Evolutionary conservation across 2,329 filamentous ascomycete species (phyloP).

Genomic region (Chaetomiaceae sp.): DNA sequence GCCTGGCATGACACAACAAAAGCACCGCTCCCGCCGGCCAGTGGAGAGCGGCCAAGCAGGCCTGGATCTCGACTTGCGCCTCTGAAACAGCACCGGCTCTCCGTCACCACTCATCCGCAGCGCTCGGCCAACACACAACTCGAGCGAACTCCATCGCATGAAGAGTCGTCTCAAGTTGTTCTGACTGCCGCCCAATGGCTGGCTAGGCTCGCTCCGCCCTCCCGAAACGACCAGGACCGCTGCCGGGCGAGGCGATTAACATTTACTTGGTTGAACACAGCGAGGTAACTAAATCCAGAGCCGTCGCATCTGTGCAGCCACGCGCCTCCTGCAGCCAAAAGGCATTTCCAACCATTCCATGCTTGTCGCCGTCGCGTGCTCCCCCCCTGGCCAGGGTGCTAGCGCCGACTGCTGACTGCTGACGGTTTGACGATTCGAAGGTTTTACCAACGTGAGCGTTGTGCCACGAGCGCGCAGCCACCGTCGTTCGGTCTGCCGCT

Average conservation of each 20-base stretch:
- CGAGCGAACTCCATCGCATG: background rate
- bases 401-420: background rate
- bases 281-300: background rate
- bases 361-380: background rate
- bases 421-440: background rate
- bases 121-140: slow-evolving; percentile 11
- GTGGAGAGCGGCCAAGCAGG: background rate
- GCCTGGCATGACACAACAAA: background rate
- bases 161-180: background rate
- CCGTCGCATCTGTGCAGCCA: background rate
- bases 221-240: slow-evolving; percentile 17
- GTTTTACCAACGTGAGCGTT: slow-evolving; percentile 6
- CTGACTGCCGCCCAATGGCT: slow-evolving; percentile 14
- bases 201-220: background rate
- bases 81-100: slow-evolving; percentile 15
- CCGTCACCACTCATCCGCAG: background rate
- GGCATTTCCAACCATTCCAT: background rate
- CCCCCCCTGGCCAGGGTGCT: background rate
- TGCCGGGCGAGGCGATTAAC: slow-evolving; percentile 8
- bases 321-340: background rate
- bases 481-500: background rate
- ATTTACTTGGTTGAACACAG: background rate
- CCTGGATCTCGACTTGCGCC: background rate
- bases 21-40: background rate
- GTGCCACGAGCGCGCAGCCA: slow-evolving; percentile 6